Evolutionary conservation across 2,329 filamentous ascomycete species (phyloP).

Genomic region (Fusarium concolor): DNA sequence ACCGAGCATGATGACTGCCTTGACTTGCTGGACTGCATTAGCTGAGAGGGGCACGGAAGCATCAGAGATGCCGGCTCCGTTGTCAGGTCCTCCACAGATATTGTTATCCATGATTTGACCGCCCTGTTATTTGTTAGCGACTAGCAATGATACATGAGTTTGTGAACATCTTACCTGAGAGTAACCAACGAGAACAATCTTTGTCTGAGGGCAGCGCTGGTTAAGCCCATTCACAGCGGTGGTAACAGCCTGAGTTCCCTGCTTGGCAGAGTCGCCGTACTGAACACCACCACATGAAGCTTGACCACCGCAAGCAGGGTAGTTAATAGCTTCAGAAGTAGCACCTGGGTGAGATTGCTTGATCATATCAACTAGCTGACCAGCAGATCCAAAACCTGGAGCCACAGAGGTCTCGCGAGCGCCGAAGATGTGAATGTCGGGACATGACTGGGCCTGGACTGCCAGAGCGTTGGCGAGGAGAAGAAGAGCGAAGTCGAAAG

Average conservation of each 20-base stretch:
- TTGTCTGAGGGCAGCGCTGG: constrained; percentile 64
- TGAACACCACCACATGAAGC: constrained; percentile 66
- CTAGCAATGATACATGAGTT: accelerated
- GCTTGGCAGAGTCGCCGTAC: constrained; percentile 68
- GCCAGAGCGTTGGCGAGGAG: constrained; percentile 17
- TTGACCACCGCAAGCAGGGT: constrained; percentile 73
- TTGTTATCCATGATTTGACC: constrained; percentile 74
- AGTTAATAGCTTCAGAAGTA: constrained; percentile 66
- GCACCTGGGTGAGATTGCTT: constrained; percentile 60
- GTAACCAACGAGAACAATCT: constrained; percentile 72
- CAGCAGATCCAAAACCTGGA: constrained; percentile 64
- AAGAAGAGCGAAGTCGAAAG: constrained; percentile 15
- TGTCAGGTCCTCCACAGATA: constrained; percentile 68
- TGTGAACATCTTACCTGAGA: constrained; percentile 60
- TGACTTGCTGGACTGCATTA: constrained; percentile 65
- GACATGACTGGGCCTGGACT: constrained; percentile 48
- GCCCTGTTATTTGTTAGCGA: constrained; percentile 54
- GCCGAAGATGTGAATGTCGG: constrained; percentile 58
- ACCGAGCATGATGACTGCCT: constrained; percentile 74
- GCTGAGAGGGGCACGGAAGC: constrained; percentile 58
- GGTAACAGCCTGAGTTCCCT: constrained; percentile 69
- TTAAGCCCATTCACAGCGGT: constrained; percentile 70
- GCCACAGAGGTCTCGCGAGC: constrained; percentile 62
- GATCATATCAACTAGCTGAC: constrained; percentile 63
- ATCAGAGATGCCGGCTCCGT: constrained; percentile 57